phyloP scores from a whole-genome alignment of 2,329 filamentous ascomycete genomes.

The Nemania serpens region DNA sequence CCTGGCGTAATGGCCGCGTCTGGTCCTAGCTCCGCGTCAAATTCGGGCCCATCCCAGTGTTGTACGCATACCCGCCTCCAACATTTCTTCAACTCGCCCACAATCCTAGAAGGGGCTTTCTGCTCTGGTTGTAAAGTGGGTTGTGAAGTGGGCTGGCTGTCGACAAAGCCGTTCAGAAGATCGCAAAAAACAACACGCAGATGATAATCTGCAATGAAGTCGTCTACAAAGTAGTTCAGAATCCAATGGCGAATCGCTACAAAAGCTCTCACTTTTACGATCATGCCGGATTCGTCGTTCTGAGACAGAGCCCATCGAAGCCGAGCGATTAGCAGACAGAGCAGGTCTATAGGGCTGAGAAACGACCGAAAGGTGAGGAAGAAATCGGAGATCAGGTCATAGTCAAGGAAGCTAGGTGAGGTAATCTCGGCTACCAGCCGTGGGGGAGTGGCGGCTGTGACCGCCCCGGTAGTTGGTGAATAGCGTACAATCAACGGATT shows the following conservation, averaged over 20 bases:
- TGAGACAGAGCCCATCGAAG: conserved; percentile 84
- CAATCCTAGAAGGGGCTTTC: conserved; percentile 75
- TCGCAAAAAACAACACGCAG: conserved; percentile 80
- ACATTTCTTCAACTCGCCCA: conserved; percentile 94
- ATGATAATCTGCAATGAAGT: conserved; percentile 79
- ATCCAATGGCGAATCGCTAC: conserved; percentile 97
- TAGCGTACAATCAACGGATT: conserved; percentile 83
- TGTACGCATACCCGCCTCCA: conserved; percentile 90
- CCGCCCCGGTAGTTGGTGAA: conserved; percentile 69
- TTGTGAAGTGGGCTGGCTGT: conserved; percentile 55
- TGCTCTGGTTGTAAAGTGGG: conserved; percentile 47
- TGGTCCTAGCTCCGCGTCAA: conserved; percentile 62
- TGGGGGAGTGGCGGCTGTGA: conserved; percentile 87
- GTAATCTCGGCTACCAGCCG: conserved; percentile 95
- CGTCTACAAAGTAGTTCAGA: conserved; percentile 94
- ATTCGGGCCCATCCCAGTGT: conserved; percentile 82
- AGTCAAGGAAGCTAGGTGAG: conserved; percentile 92
- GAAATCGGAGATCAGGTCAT: conserved; percentile 95
- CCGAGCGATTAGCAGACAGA: conserved; percentile 83
- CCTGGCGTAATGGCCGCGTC: conserved; percentile 76
- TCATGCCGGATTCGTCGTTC: conserved; percentile 81
- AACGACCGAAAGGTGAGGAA: conserved; percentile 95
- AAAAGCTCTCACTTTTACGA: conserved; percentile 95
- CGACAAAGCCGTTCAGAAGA: conserved; percentile 72
- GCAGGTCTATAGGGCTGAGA: conserved; percentile 73